Evolutionary conservation across 192 early-diverging fungal genomes (phyloP), one percentile per base, ranked within the genome.

Genomic region (Umbelopsis sp.): DNA sequence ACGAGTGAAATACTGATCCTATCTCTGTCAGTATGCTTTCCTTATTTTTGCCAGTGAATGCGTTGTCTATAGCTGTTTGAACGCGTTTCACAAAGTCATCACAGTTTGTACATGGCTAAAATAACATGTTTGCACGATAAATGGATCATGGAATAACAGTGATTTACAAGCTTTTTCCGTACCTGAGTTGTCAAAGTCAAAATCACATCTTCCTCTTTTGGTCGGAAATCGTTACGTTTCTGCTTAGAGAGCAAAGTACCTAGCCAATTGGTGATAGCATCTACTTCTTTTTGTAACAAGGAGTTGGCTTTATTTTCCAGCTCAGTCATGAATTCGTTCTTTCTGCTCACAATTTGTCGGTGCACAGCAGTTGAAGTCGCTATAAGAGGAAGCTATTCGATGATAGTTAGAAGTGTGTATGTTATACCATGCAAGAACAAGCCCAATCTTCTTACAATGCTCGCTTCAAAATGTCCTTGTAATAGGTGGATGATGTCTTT

Each of bases 221-320:
- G 94, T 46, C 88, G 87, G 72, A 93, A 99, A 71, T 99, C 97
- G n/a, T 83, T 80, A 61, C 92, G 91, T 72, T 93, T 94, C 76
- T 98, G 97, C 71, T 86, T 87, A 22, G 78, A 68, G 23, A 99
- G 82, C 7, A 92, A 74, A 4, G 82, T 74, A 44, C 78, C 78
- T 35, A 98, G 78, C 89, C 91, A 94, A 44, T 87, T 82, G 48
- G 89, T 79, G 41, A 92, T 89, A 44, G 84, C 93, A 68, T 91
- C 88, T 37, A 93, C 86, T 64, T 89, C 84, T 73, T 85, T 90
- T 58, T 90, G 90, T 7, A 93, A 78, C 22, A 96, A 82, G 2
- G 82, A 73, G 75, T 98, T 98, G 12, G 95, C 82, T 72, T 89
- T 90, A 41, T 80, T 72, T 78, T 99, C 97, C 2, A 97, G 77